These are phyloP conservation scores for Didymella glomerata DNA, from an alignment of 2,329 filamentous ascomycete genomes.

Conservation along the genomic window DNA sequence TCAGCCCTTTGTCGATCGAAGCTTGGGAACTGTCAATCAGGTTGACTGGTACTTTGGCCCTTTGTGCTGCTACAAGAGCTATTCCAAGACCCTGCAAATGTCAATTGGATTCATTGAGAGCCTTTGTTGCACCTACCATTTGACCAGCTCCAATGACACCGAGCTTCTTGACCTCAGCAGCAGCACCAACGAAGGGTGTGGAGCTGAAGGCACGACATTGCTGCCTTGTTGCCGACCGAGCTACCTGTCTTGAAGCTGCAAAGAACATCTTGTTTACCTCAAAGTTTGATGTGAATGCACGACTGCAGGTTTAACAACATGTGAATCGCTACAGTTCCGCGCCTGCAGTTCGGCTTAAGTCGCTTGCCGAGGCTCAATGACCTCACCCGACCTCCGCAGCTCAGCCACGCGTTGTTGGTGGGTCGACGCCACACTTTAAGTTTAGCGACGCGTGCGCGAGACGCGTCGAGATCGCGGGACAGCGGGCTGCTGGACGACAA, in stretches of 20 bases:
- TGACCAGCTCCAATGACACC: slow-evolving; percentile 95
- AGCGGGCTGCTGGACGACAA: slow-evolving; percentile 31
- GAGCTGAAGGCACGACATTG: slow-evolving; percentile 71
- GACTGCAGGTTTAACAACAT: slow-evolving; percentile 23
- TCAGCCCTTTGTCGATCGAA: slow-evolving; percentile 86
- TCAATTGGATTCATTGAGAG: slow-evolving; percentile 28
- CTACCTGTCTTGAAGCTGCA: slow-evolving; percentile 39
- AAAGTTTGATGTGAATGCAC: slow-evolving; percentile 1
- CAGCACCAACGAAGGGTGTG: slow-evolving; percentile 64
- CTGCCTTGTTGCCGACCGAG: slow-evolving; percentile 33
- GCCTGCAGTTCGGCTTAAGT: slow-evolving; percentile 15
- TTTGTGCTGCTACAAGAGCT: slow-evolving; percentile 89
- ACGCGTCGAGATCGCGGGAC: slow-evolving; percentile 40
- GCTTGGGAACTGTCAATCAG: slow-evolving; percentile 85
- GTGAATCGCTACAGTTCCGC: slow-evolving; percentile 23
- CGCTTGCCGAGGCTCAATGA: slow-evolving; percentile 22
- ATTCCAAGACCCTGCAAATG: slow-evolving; percentile 83
- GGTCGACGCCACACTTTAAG: slow-evolving; percentile 37
- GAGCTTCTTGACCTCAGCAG: slow-evolving; percentile 80
- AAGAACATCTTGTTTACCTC: slow-evolving; percentile 43
- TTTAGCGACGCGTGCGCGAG: slow-evolving; percentile 44
- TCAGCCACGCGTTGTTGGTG: slow-evolving; percentile 34
- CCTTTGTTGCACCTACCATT: slow-evolving; percentile 71
- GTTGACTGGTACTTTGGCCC: slow-evolving; percentile 82
- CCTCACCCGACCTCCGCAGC: slow-evolving; percentile 17